Percentiles rank a stretch among this genome's conserved stretches.
These are phyloP conservation scores for Nannochloris sp. DNA, from an alignment of 139 green algal species.

Conservation along the genomic window DNA sequence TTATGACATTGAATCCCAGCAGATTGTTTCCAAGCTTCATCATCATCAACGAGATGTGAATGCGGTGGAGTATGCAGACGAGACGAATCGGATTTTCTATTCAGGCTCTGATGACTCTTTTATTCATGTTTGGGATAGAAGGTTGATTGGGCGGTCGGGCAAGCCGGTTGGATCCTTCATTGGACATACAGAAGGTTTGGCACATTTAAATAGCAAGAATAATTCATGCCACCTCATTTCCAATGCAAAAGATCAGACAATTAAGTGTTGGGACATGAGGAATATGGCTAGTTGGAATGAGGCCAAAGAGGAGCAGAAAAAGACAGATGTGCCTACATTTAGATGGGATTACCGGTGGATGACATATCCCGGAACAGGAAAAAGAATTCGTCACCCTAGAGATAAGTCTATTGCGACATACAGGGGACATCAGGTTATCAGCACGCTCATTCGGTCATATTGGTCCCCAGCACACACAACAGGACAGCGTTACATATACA, in stretches of 20 bases:
- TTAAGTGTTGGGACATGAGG: constrained; percentile 90
- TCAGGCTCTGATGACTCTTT: constrained; percentile 75
- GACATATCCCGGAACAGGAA: constrained; percentile 59
- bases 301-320: neutral
- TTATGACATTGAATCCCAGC: constrained; percentile 63
- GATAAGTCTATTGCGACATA: constrained; percentile 81
- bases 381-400: constrained; percentile 65
- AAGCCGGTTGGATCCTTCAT: constrained; percentile 61
- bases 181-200: constrained; percentile 89
- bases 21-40: constrained; percentile 17
- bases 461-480: constrained; percentile 65
- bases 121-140: constrained; percentile 81
- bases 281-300: neutral
- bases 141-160: constrained; percentile 27
- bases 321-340: constrained; percentile 30
- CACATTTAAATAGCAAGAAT: constrained; percentile 65
- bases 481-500: constrained; percentile 87
- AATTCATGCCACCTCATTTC: constrained; percentile 68
- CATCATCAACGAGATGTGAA: constrained; percentile 86
- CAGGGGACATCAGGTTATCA: constrained; percentile 72
- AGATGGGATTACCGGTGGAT: constrained; percentile 80
- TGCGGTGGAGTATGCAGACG: constrained; percentile 67
- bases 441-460: constrained; percentile 91
- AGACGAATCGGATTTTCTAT: constrained; percentile 58
- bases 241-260: constrained; percentile 93